Evolutionary conservation across 441 rosid genomes (phyloP), one percentile per base, ranked within the genome.

Genomic region (Pelargonium australe): DNA sequence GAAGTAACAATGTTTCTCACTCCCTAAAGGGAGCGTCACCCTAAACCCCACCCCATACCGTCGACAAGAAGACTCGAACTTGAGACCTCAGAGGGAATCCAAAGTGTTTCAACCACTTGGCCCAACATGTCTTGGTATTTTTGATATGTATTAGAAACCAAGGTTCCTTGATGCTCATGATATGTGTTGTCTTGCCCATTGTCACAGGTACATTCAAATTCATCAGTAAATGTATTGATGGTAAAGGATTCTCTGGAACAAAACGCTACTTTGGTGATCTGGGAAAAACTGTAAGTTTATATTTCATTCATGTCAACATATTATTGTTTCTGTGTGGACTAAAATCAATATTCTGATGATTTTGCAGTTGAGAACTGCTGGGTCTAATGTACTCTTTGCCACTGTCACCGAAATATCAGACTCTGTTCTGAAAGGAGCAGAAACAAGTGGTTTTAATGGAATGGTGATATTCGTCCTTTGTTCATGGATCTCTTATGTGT

Each of bases 261-360:
- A 91, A 85, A 70, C 95, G 95, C 71, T 94, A 94, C 85, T 86
- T 94, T 31, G 99, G 99, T 76, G 99, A 94, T 79, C 80, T 94
- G 69, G 95, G 89, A 70, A 91, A 84, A 81, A 94, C 92, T 67
- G 99, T 94, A 85, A 72, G 95, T 81, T 65, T 25, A 64, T 62
- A 72, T 43, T 53, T n/a, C 49, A 62, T 70, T 70, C 17, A 34
- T 19, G 77, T 43, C 49, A 55, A 63, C 68, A 60, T 72, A 19
- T 55, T 14, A 53, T 45, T 77, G 47, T 23, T 60, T 12, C 74
- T 72, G 66, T 40, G 67, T 69, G 67, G 43, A 4, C 68, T 9
- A 5, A 34, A 72, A 68, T 34, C 80, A 68, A 84, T 61, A 19
- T 12, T 67, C 43, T 79, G 67, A 64, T 74, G 72, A 70, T 71